phyloP scores from a whole-genome alignment of 1,284 basidiomycete genomes.

The Coniophora puteana region DNA sequence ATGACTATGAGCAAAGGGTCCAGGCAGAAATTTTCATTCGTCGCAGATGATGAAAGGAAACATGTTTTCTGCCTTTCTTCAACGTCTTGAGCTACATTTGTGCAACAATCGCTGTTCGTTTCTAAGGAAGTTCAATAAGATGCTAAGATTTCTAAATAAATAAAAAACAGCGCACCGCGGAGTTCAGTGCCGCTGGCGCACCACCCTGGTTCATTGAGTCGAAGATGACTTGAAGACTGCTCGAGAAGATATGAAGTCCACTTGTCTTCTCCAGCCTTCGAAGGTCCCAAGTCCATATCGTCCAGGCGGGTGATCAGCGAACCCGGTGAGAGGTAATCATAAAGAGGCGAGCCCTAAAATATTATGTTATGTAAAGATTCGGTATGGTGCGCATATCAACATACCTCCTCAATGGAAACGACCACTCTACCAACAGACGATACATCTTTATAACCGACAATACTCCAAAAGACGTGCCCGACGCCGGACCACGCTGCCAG shows the following conservation, averaged over 20 bases:
- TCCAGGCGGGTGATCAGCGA: constrained; percentile 55
- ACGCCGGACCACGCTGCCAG: constrained; percentile 27
- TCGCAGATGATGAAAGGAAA: constrained; percentile 33
- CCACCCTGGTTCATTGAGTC: constrained; percentile 45
- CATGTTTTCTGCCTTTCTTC: constrained; percentile 31
- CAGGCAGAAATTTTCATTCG: constrained; percentile 38
- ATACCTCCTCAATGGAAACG: constrained; percentile 43
- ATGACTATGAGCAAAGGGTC: constrained; percentile 53
- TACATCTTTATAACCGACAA: constrained; percentile 49
- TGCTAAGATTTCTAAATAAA: neutral
- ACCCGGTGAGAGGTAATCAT: constrained; percentile 45
- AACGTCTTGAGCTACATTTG: neutral
- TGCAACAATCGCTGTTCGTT: constrained; percentile 20
- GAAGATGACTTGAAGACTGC: constrained; percentile 11
- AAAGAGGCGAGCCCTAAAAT: constrained; percentile 52
- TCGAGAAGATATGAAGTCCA: constrained; percentile 51
- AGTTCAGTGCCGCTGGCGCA: constrained; percentile 36
- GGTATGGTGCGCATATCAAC: constrained; percentile 15
- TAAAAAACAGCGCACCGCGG: constrained; percentile 15
- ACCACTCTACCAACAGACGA: constrained; percentile 48
- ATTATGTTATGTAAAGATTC: too few relatives aligned
- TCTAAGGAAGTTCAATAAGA: neutral
- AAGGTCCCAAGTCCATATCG: constrained; percentile 41
- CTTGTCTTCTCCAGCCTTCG: constrained; percentile 22
- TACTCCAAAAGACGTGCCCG: constrained; percentile 26